Evolutionary conservation across 352 stramenopile genomes (phyloP).

Genomic region (Saprolegnia diclina): DNA sequence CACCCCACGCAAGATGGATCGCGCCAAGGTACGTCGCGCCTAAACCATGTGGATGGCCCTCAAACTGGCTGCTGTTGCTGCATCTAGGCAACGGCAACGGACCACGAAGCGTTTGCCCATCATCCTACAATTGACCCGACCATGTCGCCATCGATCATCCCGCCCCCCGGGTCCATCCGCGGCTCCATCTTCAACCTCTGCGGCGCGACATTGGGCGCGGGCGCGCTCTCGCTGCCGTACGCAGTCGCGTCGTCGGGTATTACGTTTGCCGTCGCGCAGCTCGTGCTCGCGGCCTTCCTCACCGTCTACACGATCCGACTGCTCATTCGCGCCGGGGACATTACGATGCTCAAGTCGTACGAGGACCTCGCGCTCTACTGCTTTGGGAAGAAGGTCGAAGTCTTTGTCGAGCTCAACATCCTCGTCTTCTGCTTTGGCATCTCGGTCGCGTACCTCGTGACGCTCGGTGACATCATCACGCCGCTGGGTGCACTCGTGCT

Average conservation of each 20-base stretch:
- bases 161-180: slow-evolving; percentile 74
- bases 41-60: slow-evolving; percentile 6
- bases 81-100: slow-evolving; percentile 20
- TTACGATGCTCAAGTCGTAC: slow-evolving; percentile 84
- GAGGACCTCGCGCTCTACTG: slow-evolving; percentile 79
- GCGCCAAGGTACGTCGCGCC: slow-evolving; percentile 31
- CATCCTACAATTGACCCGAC: slow-evolving; percentile 32
- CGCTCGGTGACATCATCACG: slow-evolving; percentile 73
- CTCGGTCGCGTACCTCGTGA: slow-evolving; percentile 77
- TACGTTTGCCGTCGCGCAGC: slow-evolving; percentile 64
- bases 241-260: slow-evolving; percentile 73
- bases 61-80: neutral
- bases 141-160: slow-evolving; percentile 41
- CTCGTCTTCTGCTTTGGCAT: slow-evolving; percentile 84
- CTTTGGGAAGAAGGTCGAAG: slow-evolving; percentile 75
- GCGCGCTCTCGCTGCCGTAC: slow-evolving; percentile 72
- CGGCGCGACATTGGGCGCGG: slow-evolving; percentile 70
- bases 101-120: slow-evolving; percentile 58
- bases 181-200: slow-evolving; percentile 81
- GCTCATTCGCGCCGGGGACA: slow-evolving; percentile 67
- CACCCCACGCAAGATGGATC: slow-evolving; percentile 60
- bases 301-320: slow-evolving; percentile 81
- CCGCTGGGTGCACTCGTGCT: slow-evolving; percentile 71
- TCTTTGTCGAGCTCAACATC: slow-evolving; percentile 83
- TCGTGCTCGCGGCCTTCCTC: slow-evolving; percentile 58